These are phyloP conservation scores for Panaeolus cyanescens DNA, from an alignment of 768 basidiomycete species.

Conservation along the genomic window DNA sequence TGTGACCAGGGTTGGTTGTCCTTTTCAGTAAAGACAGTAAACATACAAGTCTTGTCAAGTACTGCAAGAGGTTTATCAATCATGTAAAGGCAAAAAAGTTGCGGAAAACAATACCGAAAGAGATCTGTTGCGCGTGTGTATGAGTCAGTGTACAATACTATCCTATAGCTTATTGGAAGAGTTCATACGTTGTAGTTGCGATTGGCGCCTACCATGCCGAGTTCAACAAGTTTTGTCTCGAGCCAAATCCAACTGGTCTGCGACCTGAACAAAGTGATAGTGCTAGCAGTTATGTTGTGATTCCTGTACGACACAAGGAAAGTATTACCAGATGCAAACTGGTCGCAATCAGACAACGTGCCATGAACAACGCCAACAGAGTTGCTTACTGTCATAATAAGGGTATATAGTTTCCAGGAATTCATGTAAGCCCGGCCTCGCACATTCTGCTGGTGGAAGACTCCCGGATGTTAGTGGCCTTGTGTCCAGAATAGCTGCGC, in stretches of 20 bases:
- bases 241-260: slow-evolving; percentile 91
- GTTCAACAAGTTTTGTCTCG: slow-evolving; percentile 83
- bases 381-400: slow-evolving; percentile 69
- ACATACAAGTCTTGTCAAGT: slow-evolving; percentile 88
- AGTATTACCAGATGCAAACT: slow-evolving; percentile 78
- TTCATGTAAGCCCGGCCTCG: slow-evolving; percentile 80
- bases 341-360: background rate
- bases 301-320: background rate
- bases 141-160: background rate
- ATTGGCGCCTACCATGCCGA: slow-evolving; percentile 77
- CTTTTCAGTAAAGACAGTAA: slow-evolving; percentile 77
- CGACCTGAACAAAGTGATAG: slow-evolving; percentile 46
- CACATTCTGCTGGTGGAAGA: slow-evolving; percentile 79
- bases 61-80: slow-evolving; percentile 42
- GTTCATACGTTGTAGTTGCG: slow-evolving; percentile 65
- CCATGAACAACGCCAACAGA: background rate
- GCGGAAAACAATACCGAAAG: slow-evolving; percentile 48
- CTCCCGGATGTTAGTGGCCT: slow-evolving; percentile 83
- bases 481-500: slow-evolving; percentile 77
- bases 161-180: background rate
- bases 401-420: slow-evolving; percentile 82
- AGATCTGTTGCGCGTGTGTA: slow-evolving; percentile 43
- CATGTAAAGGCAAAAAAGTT: background rate
- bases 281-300: background rate
- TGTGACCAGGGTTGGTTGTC: slow-evolving; percentile 78